Evolutionary conservation across 139 green algal genomes (phyloP).

Genomic region (Chara braunii): DNA sequence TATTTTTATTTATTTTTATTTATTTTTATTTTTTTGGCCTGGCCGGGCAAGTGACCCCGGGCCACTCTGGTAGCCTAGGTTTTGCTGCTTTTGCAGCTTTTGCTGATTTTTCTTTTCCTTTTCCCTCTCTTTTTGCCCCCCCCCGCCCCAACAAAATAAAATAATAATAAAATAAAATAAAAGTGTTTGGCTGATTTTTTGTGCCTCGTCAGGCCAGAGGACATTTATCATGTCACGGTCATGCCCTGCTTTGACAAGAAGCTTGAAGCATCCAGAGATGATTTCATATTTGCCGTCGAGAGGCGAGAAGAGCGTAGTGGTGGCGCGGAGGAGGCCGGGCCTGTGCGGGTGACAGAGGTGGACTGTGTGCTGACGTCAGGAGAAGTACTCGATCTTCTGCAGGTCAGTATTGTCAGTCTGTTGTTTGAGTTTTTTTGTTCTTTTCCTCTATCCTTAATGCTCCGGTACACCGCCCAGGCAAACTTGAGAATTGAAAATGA

Average conservation of each 20-base stretch:
- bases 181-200: neutral
- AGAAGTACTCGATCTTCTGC: conserved; percentile 66
- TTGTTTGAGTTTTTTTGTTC: too few relatives aligned
- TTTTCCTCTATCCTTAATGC: too few relatives aligned
- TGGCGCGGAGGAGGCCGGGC: neutral
- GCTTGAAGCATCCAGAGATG: conserved; percentile 77
- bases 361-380: conserved; percentile 86
- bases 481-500: too few relatives aligned
- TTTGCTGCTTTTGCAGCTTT: neutral
- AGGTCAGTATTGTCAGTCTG: conserved; percentile 29
- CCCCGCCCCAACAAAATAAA: neutral
- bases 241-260: conserved; percentile 99
- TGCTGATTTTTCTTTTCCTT: neutral
- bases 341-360: conserved; percentile 52
- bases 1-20: too few relatives aligned
- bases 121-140: neutral
- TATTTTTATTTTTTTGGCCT: too few relatives aligned
- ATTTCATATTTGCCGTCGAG: conserved; percentile 27
- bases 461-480: too few relatives aligned
- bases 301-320: neutral
- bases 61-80: neutral
- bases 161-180: too few relatives aligned
- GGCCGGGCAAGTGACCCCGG: too few relatives aligned
- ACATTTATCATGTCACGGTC: conserved; percentile 80
- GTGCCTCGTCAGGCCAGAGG: conserved; percentile 14